These are phyloP conservation scores for Fusarium tanahbumbuense DNA, from an alignment of 2,329 filamentous ascomycete species.

Conservation along the genomic window DNA sequence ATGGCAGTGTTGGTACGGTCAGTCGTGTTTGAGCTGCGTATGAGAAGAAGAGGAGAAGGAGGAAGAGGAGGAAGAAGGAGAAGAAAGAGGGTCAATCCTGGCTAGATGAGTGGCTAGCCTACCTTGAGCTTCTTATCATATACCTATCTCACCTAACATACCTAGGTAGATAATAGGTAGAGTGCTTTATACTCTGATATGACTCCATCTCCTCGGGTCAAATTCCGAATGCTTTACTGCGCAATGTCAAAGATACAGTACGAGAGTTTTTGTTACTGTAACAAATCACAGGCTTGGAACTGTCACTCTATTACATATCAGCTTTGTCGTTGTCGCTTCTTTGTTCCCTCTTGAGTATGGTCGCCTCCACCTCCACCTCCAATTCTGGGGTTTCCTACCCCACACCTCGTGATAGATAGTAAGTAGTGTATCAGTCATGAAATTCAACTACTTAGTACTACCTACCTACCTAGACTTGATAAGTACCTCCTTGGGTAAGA, in stretches of 20 bases:
- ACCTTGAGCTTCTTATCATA: constrained; percentile 37
- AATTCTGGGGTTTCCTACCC: constrained; percentile 10
- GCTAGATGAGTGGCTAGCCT: constrained; percentile 1
- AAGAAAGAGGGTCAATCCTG: neutral
- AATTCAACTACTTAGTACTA: neutral
- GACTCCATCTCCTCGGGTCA: constrained; percentile 20
- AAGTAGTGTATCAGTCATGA: constrained; percentile 10
- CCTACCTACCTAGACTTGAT: too few relatives aligned
- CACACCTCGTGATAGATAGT: neutral
- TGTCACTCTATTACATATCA: constrained; percentile 19
- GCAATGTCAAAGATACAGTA: constrained; percentile 9
- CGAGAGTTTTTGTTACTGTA: neutral
- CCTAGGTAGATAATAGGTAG: neutral
- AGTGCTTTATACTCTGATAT: constrained; percentile 13
- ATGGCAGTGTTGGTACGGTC: neutral
- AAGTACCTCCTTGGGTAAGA: neutral
- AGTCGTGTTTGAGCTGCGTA: neutral
- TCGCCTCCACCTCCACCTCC: constrained; percentile 29
- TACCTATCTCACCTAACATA: too few relatives aligned
- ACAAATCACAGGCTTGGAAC: constrained; percentile 9
- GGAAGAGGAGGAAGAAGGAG: neutral
- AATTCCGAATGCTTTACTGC: constrained; percentile 23
- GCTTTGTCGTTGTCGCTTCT: constrained; percentile 14
- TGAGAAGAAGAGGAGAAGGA: neutral
- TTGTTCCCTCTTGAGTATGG: constrained; percentile 16